A percentile compares a stretch with the other conserved stretches of the same genome.
These are phyloP conservation scores for Coemansia sp. DNA, from an alignment of 192 early-diverging fungal species.

Conservation along the genomic window DNA sequence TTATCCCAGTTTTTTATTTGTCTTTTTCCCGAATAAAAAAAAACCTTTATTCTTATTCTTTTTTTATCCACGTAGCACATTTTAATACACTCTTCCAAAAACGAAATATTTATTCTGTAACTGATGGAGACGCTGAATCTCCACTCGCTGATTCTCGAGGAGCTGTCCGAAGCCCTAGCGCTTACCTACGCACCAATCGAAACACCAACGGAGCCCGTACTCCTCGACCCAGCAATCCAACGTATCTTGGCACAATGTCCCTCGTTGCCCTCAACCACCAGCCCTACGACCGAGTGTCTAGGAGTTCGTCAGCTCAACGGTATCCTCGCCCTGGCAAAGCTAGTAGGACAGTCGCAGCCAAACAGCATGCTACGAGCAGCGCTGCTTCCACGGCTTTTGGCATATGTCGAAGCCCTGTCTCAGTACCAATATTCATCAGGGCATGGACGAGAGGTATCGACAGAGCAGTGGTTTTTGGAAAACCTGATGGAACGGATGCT, in stretches of 20 bases:
- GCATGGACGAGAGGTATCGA: slow-evolving; percentile 2
- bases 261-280: slow-evolving; percentile 11
- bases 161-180: slow-evolving; percentile 45
- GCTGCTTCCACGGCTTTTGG: slow-evolving; percentile 36
- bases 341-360: slow-evolving; percentile 19
- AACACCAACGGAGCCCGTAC: neutral
- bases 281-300: neutral
- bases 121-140: slow-evolving; percentile 41
- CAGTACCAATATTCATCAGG: slow-evolving; percentile 17
- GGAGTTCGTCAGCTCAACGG: slow-evolving; percentile 48
- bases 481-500: slow-evolving; percentile 36
- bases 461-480: slow-evolving; percentile 38
- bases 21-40: too few relatives aligned
- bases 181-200: slow-evolving; percentile 13
- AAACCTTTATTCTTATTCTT: neutral
- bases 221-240: slow-evolving; percentile 22
- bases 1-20: too few relatives aligned
- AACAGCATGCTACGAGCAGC: slow-evolving; percentile 10
- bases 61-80: slow-evolving; percentile 6
- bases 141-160: slow-evolving; percentile 56
- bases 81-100: neutral
- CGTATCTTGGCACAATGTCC: slow-evolving; percentile 42
- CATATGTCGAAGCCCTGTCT: slow-evolving; percentile 36
- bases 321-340: slow-evolving; percentile 51
- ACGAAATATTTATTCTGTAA: neutral